Conservation (phyloP, 345 rosid genomes). For the Excoecaria cochinchinensis region DNA sequence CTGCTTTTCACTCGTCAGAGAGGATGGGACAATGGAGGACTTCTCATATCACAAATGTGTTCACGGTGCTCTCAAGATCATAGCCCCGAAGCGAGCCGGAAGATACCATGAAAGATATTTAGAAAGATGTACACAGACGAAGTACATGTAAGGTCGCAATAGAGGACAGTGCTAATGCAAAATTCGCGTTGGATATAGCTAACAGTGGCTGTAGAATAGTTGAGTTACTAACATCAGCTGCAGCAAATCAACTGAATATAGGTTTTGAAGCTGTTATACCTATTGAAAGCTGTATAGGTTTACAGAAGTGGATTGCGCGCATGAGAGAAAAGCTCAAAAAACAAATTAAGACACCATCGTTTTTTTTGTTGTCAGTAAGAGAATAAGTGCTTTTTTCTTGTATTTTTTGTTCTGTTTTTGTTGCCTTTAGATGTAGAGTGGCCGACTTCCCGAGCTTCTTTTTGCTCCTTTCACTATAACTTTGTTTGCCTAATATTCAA, state of each 20-base stretch:
- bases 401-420: no score
- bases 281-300: constrained; percentile 21
- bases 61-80: constrained; percentile 60
- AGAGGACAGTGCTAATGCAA: no score
- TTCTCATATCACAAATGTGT: constrained; percentile 89
- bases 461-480: constrained; percentile 88
- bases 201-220: neutral
- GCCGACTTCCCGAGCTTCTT: constrained; percentile 65
- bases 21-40: constrained; percentile 70
- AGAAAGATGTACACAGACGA: neutral
- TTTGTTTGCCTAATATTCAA: constrained; percentile 45
- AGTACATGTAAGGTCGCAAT: no score
- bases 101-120: constrained; percentile 46
- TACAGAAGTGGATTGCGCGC: no score
- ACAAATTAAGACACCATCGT: no score
- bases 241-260: constrained; percentile 8
- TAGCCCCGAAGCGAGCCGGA: constrained; percentile 57
- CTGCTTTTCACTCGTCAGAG: constrained; percentile 69
- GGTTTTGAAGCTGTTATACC: constrained; percentile 9
- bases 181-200: no score
- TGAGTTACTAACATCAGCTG: constrained; percentile 5
- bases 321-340: no score
- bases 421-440: constrained; percentile 17
- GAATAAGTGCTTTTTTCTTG: no score
- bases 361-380: no score